Evolutionary conservation across 352 stramenopile species (phyloP).

Genomic region (Phytophthora litchii): DNA sequence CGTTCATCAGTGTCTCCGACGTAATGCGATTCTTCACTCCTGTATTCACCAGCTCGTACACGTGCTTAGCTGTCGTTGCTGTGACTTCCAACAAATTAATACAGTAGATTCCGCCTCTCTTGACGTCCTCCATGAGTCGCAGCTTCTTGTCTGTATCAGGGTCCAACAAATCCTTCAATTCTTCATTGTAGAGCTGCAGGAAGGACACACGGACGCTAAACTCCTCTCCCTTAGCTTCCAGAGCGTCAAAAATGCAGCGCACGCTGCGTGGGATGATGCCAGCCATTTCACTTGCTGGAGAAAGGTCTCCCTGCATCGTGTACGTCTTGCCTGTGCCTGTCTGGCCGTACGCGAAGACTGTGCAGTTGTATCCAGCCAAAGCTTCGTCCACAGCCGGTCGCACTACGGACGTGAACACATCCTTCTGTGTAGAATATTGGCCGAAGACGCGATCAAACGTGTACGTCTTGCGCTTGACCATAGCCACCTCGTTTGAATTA

Average conservation of each 20-base stretch:
- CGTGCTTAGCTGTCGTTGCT: slow-evolving; percentile 75
- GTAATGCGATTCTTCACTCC: slow-evolving; percentile 93
- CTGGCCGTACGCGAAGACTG: slow-evolving; percentile 98
- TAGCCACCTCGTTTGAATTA: slow-evolving; percentile 83
- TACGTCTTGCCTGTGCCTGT: slow-evolving; percentile 98
- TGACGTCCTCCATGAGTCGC: slow-evolving; percentile 88
- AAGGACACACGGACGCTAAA: slow-evolving; percentile 96
- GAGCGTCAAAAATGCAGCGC: slow-evolving; percentile 94
- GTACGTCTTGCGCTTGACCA: slow-evolving; percentile 92
- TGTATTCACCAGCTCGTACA: slow-evolving; percentile 88
- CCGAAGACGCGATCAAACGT: slow-evolving; percentile 93
- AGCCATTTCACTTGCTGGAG: slow-evolving; percentile 80
- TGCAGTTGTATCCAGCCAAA: slow-evolving; percentile 95
- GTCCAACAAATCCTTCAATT: slow-evolving; percentile 93
- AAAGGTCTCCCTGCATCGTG: slow-evolving; percentile 97
- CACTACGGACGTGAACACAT: slow-evolving; percentile 95
- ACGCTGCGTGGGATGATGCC: slow-evolving; percentile 96
- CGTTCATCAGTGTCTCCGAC: slow-evolving; percentile 94
- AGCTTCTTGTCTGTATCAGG: slow-evolving; percentile 84
- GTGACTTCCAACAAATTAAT: slow-evolving; percentile 92
- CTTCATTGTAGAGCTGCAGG: slow-evolving; percentile 99
- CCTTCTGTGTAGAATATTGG: slow-evolving; percentile 96
- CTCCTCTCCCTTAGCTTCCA: slow-evolving; percentile 90
- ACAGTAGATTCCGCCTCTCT: slow-evolving; percentile 87
- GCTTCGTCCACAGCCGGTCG: slow-evolving; percentile 96